These are phyloP conservation scores for Saprolegnia diclina DNA, from an alignment of 352 stramenopile genomes.

Conservation along the genomic window DNA sequence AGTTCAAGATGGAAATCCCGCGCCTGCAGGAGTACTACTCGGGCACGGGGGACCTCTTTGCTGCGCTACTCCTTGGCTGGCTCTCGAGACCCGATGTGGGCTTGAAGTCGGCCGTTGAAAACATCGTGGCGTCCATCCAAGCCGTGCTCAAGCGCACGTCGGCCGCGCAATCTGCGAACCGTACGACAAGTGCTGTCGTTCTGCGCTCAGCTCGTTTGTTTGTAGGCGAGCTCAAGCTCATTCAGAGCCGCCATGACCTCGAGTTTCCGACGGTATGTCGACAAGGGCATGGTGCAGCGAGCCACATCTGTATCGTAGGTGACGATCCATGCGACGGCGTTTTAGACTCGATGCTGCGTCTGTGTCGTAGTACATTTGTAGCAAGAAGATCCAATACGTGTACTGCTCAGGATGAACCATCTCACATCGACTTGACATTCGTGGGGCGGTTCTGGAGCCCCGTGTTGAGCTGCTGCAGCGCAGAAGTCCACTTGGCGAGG, in stretches of 20 bases:
- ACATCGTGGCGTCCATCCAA: conserved; percentile 74
- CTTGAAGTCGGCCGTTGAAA: conserved; percentile 66
- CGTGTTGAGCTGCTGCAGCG: conserved; percentile 47
- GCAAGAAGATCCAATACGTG: background rate
- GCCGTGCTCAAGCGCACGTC: conserved; percentile 52
- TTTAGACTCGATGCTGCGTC: background rate
- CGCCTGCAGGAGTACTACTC: conserved; percentile 81
- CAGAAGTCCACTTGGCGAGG: conserved; percentile 52
- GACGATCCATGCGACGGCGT: conserved; percentile 2
- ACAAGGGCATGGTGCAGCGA: background rate
- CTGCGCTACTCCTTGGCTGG: conserved; percentile 75
- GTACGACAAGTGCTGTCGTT: background rate
- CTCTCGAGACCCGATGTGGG: conserved; percentile 52
- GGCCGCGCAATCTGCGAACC: conserved; percentile 25
- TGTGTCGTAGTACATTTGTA: background rate
- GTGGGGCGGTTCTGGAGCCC: conserved; percentile 24
- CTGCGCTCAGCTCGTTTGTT: conserved; percentile 30
- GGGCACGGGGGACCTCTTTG: conserved; percentile 76
- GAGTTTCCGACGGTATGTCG: conserved; percentile 23
- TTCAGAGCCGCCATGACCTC: conserved; percentile 74
- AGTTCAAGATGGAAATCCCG: conserved; percentile 74
- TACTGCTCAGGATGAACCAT: background rate
- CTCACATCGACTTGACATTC: conserved; percentile 6
- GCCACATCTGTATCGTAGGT: conserved; percentile 7
- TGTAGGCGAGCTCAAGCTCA: conserved; percentile 72